A percentile compares a stretch with the other conserved stretches of the same genome.
Conservation (phyloP, 495 filamentous ascomycete genomes). For the Podospora pseudocomata region DNA sequence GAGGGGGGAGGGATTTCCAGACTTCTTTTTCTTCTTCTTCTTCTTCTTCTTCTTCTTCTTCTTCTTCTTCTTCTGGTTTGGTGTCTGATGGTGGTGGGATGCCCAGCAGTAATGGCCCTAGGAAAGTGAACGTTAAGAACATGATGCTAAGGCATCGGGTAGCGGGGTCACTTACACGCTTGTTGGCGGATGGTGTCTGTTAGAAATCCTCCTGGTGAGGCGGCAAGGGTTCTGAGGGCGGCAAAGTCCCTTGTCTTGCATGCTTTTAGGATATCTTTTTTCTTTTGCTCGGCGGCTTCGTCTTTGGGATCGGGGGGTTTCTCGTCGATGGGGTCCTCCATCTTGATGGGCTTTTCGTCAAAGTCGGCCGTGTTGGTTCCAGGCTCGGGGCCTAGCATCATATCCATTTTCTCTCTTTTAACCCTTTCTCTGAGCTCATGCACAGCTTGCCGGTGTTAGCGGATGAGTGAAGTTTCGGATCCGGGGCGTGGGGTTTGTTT, state of each 20-base stretch:
- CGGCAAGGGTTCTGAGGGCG: conserved; percentile 62
- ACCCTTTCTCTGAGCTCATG: background rate
- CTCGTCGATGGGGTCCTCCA: conserved; percentile 16
- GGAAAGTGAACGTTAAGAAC: conserved; percentile 11
- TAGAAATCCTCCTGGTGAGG: conserved; percentile 70
- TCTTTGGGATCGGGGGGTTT: conserved; percentile 16
- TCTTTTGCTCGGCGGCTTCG: conserved; percentile 18
- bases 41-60: conserved; percentile 7
- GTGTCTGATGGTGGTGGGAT: conserved; percentile 27
- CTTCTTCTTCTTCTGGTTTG: conserved; percentile 5
- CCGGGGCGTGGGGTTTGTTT: background rate
- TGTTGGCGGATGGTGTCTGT: conserved; percentile 72
- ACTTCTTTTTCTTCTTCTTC: conserved; percentile 9
- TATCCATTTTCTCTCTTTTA: background rate
- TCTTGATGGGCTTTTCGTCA: background rate
- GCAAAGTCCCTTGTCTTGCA: conserved; percentile 63
- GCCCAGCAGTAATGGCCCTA: conserved; percentile 81
- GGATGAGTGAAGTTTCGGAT: background rate
- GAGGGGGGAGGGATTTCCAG: conserved; percentile 55
- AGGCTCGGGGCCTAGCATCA: background rate
- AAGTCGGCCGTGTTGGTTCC: background rate
- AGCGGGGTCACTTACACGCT: conserved; percentile 60
- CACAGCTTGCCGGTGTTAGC: background rate
- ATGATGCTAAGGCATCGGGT: background rate
- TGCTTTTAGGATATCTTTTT: conserved; percentile 56